Evolutionary conservation across 2,329 filamentous ascomycete genomes (phyloP), one percentile per base, ranked within the genome.

Genomic region (Colletotrichum shisoi): DNA sequence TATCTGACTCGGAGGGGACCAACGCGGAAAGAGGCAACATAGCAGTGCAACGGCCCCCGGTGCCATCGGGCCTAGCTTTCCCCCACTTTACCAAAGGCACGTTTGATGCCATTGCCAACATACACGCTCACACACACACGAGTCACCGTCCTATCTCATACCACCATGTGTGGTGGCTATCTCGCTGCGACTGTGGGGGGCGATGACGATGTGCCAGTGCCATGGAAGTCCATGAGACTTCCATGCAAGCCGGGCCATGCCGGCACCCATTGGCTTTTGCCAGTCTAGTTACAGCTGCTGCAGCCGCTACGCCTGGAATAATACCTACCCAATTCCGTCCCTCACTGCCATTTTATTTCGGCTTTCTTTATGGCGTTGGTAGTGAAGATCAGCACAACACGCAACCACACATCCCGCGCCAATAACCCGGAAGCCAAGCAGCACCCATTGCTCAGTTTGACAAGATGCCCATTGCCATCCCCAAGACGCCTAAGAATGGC

Each of bases 391-490:
- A 65, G 46, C 24, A 46, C n/a, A 39, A 42, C 51, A 8, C n/a
- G 17, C 49, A 49, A 39, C 13, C 45, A 19, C 46, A 40, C n/a
- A 19, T 21, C 31, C 31, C 31, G 7, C 7, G 31, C 8, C 31
- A 34, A 34, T 42, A 40, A 34, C 54, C 68, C 73, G 63, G 69
- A 72, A 42, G 59, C 62, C 54, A 53, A 53, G 39, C 59, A 57
- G 44, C 53, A 48, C 71, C 75, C 71, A 12, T 68, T 75, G 61
- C 73, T 73, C 45, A 31, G 52, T 45, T 13, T 44, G 73, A 72
- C 42, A 79, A 71, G 52, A 86, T 85, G 80, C 83, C 84, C 48
- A 82, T 81, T 63, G 80, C 82, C n/a, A 70, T 81, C 65, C 76
- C 75, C 71, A 74, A 75, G 31, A 70, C 69, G 48, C 78, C 78